Evolutionary conservation across 2,329 filamentous ascomycete genomes (phyloP), one percentile per base, ranked within the genome.

Genomic region (Mycosphaerella arachidis): DNA sequence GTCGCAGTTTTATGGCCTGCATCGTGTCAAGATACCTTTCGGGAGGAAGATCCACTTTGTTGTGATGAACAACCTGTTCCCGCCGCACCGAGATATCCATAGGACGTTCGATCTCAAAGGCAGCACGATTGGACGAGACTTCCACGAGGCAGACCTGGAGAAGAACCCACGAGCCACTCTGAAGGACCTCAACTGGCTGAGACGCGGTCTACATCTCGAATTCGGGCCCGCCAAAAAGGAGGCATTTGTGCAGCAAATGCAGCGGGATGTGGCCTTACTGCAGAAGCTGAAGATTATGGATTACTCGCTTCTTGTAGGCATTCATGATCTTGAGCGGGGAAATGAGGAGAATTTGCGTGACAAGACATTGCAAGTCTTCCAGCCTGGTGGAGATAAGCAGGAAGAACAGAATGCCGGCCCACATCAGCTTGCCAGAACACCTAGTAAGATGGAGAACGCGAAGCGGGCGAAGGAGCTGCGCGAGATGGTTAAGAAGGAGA

Each of bases 31-130:
- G 82, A 95, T 97, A 81, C 92, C 93, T 0, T 97, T 96, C 73
- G 94, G 94, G 63, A 89, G 93, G 72, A 99, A 99, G 79, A 97
- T 97, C 57, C 94, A 99, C 76, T 99, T 99, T 69, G 94, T 99
- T 61, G 92, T 99, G 73, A 99, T 99, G 94, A 99, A 99, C 81
- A 99, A 99, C 75, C 84, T 99, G 16, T 99, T 99, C 72, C 94
- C 94, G 12, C 93, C 94, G 6, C 94, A 99, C 77, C 86, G 93
- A 67, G 94, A 99, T 74, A 97, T 99, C 62, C 94, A 99, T 77
- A 87, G 91, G 71, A 99, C 92, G 3, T 99, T 96, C 71, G 94
- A 99, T 74, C 76, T 99, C 67, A 99, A 99, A 77, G 94, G 94
- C 8, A 97, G 94, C 6, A 97, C 93, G 0, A 86, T 97, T 66